A percentile compares a stretch with the other conserved stretches of the same genome.
Evolutionary conservation across 1,284 basidiomycete genomes (phyloP).

Genomic region (Ustilago esculenta): DNA sequence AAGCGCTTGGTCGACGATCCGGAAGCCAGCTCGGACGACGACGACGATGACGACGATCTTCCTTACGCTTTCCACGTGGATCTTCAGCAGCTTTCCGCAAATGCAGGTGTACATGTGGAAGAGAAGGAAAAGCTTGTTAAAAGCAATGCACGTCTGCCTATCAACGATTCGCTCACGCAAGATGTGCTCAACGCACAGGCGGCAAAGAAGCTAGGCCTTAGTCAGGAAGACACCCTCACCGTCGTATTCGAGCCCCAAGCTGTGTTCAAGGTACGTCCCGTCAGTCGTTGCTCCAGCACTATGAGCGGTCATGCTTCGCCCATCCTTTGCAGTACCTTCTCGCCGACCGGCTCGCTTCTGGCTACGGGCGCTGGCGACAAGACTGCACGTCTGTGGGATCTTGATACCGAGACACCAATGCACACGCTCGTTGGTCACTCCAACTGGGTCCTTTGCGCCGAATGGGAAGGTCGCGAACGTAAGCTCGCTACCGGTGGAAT

Average conservation of each 20-base stretch:
- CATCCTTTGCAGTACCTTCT: constrained; percentile 93
- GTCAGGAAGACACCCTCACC: constrained; percentile 62
- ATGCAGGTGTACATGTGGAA: constrained; percentile 6
- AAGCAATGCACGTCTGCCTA: constrained; percentile 53
- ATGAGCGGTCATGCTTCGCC: constrained; percentile 85
- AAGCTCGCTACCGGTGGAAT: constrained; percentile 80
- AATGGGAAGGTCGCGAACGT: constrained; percentile 93
- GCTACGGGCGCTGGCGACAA: constrained; percentile 96
- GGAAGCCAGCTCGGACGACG: constrained; percentile 39
- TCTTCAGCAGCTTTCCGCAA: constrained; percentile 35
- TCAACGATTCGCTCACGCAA: constrained; percentile 54
- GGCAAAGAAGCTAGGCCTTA: constrained; percentile 60
- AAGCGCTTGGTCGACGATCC: constrained; percentile 41
- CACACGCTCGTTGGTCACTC: constrained; percentile 87
- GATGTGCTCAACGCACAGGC: constrained; percentile 55
- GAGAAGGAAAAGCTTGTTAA: constrained; percentile 35
- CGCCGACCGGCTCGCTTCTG: constrained; percentile 86
- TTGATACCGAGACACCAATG: constrained; percentile 90
- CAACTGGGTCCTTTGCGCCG: constrained; percentile 95
- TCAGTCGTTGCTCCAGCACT: constrained; percentile 90
- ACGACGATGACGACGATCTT: constrained; percentile 63
- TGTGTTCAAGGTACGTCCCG: constrained; percentile 91
- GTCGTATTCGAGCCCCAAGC: constrained; percentile 77
- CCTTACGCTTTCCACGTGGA: constrained; percentile 65
- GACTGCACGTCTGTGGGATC: constrained; percentile 91